Percentiles rank a stretch among this genome's conserved stretches.
phyloP scores from a whole-genome alignment of 2,329 filamentous ascomycete genomes.

The Ascochyta lentis region DNA sequence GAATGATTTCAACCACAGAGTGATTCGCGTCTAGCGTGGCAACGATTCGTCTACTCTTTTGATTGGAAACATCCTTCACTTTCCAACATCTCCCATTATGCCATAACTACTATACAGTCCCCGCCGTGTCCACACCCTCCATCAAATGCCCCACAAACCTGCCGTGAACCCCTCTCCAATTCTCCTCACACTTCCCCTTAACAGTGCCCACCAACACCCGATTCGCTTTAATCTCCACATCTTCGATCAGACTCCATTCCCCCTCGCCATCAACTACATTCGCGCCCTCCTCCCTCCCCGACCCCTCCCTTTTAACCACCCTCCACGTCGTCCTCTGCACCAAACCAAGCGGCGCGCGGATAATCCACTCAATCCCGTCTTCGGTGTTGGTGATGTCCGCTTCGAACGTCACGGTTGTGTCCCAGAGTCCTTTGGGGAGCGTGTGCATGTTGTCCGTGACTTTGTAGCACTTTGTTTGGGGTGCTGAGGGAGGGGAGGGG shows the following conservation, averaged over 20 bases:
- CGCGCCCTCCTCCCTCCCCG: conserved; percentile 19
- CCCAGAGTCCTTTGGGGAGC: conserved; percentile 46
- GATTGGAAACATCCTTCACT: no score
- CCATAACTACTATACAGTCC: no score
- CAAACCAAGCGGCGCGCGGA: conserved; percentile 46
- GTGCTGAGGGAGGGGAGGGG: conserved; percentile 24
- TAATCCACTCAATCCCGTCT: conserved; percentile 44
- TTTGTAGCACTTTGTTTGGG: conserved; percentile 44
- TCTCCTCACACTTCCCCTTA: conserved; percentile 47
- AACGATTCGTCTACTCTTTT: no score
- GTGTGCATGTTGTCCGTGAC: conserved; percentile 49
- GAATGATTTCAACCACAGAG: no score
- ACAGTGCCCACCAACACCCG: conserved; percentile 45
- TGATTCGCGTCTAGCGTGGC: no score
- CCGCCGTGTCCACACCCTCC: not conserved
- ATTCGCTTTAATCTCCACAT: conserved; percentile 46
- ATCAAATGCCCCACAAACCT: conserved; percentile 38
- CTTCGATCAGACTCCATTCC: conserved; percentile 46
- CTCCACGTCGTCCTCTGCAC: conserved; percentile 44
- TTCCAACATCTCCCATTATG: no score
- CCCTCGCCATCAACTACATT: conserved; percentile 9
- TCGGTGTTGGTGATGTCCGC: conserved; percentile 43
- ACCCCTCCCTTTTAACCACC: conserved; percentile 28
- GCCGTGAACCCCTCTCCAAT: conserved; percentile 43
- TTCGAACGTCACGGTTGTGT: conserved; percentile 45